These are phyloP conservation scores for Ophiocordyceps camponoti-saundersi DNA, from an alignment of 2,329 filamentous ascomycete species.

Conservation along the genomic window DNA sequence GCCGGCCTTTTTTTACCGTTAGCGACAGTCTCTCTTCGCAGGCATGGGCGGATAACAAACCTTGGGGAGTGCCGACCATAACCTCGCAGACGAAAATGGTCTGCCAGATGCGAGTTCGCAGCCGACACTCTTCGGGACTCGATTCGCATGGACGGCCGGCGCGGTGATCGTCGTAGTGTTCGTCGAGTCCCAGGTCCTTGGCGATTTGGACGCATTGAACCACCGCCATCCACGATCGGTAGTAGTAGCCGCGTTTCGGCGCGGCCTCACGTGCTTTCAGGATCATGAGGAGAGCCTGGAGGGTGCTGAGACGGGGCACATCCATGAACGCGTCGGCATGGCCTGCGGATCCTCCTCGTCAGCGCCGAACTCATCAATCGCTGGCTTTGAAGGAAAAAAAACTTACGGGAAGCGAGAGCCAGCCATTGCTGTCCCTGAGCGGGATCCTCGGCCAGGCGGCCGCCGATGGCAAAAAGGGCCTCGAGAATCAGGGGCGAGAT, in stretches of 20 bases:
- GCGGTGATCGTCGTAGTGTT: conserved; percentile 67
- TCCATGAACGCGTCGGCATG: conserved; percentile 92
- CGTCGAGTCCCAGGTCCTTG: conserved; percentile 76
- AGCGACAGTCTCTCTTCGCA: not conserved
- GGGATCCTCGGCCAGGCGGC: conserved; percentile 67
- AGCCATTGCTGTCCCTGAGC: conserved; percentile 85
- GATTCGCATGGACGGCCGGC: conserved; percentile 54
- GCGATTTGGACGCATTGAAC: conserved; percentile 88
- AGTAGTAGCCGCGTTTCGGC: conserved; percentile 88
- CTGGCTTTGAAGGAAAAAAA: not conserved
- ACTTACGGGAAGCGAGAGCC: conserved; percentile 64
- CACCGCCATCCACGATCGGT: conserved; percentile 90
- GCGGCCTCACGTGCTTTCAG: conserved; percentile 85
- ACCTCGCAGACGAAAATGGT: conserved; percentile 70
- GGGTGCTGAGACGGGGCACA: conserved; percentile 72
- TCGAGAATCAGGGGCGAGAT: conserved; percentile 84
- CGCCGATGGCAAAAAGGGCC: conserved; percentile 79
- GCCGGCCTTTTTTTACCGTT: conserved; percentile 39
- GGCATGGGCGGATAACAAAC: conserved; percentile 22
- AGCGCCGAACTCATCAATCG: not conserved
- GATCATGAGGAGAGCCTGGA: conserved; percentile 76
- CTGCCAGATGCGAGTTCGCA: conserved; percentile 83
- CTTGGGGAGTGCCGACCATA: conserved; percentile 89
- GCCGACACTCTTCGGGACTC: conserved; percentile 56
- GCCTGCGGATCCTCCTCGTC: conserved; percentile 27